phyloP scores from a whole-genome alignment of 2,329 filamentous ascomycete species.

The Clarireedia monteithiana region DNA sequence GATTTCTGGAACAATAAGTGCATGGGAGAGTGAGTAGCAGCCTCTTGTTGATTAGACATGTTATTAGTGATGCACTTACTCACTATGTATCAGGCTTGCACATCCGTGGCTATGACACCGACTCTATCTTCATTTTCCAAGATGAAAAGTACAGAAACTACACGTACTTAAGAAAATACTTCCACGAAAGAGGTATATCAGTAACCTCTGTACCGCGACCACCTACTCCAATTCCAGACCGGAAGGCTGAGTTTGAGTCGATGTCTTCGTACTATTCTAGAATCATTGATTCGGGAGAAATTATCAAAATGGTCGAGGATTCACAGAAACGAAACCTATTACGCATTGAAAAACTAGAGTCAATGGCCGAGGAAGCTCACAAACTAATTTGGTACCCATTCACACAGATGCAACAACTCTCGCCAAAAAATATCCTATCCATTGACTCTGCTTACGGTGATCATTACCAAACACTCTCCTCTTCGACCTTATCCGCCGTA shows the following conservation, averaged over 20 bases:
- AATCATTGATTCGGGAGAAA: conserved; percentile 32
- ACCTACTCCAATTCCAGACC: conserved; percentile 37
- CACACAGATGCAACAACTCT: conserved; percentile 65
- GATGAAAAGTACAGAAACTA: conserved; percentile 61
- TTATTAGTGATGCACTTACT: not conserved
- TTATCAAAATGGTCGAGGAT: conserved; percentile 40
- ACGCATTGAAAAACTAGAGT: conserved; percentile 51
- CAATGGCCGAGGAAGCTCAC: conserved; percentile 54
- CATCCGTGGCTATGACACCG: conserved; percentile 72
- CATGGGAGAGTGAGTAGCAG: conserved; percentile 48
- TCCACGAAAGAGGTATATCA: conserved; percentile 49
- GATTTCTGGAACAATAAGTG: conserved; percentile 72
- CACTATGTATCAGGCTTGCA: conserved; percentile 44
- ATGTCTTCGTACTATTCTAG: conserved; percentile 59
- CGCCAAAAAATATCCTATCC: conserved; percentile 54
- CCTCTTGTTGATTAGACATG: too few relatives aligned
- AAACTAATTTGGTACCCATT: conserved; percentile 78
- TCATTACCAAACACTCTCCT: conserved; percentile 56
- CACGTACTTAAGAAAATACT: conserved; percentile 60
- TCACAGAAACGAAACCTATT: conserved; percentile 46
- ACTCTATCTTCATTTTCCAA: conserved; percentile 60
- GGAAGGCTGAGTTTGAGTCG: conserved; percentile 41
- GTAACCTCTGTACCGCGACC: conserved; percentile 52
- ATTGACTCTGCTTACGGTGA: conserved; percentile 79
- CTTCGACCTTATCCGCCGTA: conserved; percentile 2